Conservation (phyloP, 2,329 filamentous ascomycete genomes). For the Pseudofabraea citricarpa region DNA sequence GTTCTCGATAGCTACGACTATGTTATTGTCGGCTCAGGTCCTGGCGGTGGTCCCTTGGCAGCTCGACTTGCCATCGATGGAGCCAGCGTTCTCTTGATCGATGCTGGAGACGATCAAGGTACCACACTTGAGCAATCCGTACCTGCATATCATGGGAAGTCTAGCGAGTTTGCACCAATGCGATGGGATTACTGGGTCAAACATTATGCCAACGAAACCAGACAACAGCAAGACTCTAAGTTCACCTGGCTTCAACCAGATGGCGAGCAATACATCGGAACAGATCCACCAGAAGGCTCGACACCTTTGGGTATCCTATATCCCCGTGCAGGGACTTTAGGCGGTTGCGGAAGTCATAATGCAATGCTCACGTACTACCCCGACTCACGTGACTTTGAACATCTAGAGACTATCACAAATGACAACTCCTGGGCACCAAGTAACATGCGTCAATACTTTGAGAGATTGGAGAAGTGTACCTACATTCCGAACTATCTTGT, state of each 20-base stretch:
- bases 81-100: constrained; percentile 45
- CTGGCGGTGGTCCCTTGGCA: constrained; percentile 44
- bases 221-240: constrained; percentile 42
- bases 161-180: constrained; percentile 40
- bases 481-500: constrained; percentile 9
- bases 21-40: constrained; percentile 45
- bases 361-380: constrained; percentile 12
- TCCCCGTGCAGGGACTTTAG: constrained; percentile 21
- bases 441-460: constrained; percentile 8
- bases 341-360: constrained; percentile 17
- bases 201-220: constrained; percentile 41
- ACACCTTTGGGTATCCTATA: constrained; percentile 18
- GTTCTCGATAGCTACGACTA: constrained; percentile 39
- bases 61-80: constrained; percentile 45
- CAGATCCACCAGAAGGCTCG: constrained; percentile 15
- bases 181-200: constrained; percentile 50
- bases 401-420: constrained; percentile 10
- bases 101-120: constrained; percentile 47
- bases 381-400: constrained; percentile 12
- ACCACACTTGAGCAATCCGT: constrained; percentile 35
- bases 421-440: constrained; percentile 10
- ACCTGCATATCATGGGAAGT: constrained; percentile 41
- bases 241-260: constrained; percentile 36
- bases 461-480: constrained; percentile 5
- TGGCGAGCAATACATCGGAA: constrained; percentile 16